phyloP scores from a whole-genome alignment of 352 stramenopile genomes.

The Globisporangium cederbergense region DNA sequence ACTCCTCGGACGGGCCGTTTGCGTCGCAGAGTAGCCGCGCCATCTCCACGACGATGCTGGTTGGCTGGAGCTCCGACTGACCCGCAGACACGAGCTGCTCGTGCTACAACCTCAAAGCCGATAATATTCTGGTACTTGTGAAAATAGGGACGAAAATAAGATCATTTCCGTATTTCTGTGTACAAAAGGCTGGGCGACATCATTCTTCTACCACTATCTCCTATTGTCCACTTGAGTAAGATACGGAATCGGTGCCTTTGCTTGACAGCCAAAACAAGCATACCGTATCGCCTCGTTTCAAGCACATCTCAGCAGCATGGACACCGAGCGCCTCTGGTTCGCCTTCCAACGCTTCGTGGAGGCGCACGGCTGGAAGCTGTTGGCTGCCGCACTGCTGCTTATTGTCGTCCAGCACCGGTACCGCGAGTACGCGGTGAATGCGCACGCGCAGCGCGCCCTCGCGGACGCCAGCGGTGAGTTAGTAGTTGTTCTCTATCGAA shows the following conservation, averaged over 20 bases:
- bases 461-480: constrained; percentile 48
- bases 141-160: too few relatives aligned
- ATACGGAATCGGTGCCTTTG: not conserved
- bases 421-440: constrained; percentile 22
- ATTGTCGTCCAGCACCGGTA: constrained; percentile 28
- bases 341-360: constrained; percentile 32
- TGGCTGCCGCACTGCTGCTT: constrained; percentile 27
- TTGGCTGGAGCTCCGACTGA: constrained; percentile 26
- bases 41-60: constrained; percentile 39
- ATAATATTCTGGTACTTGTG: too few relatives aligned
- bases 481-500: not conserved
- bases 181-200: too few relatives aligned
- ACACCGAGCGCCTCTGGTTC: constrained; percentile 23
- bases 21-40: constrained; percentile 36
- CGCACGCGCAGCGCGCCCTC: constrained; percentile 33
- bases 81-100: constrained; percentile 35
- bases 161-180: too few relatives aligned
- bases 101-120: constrained; percentile 1
- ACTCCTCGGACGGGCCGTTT: constrained; percentile 44
- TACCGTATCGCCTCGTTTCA: too few relatives aligned
- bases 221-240: too few relatives aligned
- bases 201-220: too few relatives aligned
- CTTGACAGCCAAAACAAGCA: not conserved
- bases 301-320: constrained; percentile 7
- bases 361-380: constrained; percentile 50